A percentile compares a stretch with the other conserved stretches of the same genome.
Conservation (phyloP, 106 monocot species). For the Amphibolis antarctica region DNA sequence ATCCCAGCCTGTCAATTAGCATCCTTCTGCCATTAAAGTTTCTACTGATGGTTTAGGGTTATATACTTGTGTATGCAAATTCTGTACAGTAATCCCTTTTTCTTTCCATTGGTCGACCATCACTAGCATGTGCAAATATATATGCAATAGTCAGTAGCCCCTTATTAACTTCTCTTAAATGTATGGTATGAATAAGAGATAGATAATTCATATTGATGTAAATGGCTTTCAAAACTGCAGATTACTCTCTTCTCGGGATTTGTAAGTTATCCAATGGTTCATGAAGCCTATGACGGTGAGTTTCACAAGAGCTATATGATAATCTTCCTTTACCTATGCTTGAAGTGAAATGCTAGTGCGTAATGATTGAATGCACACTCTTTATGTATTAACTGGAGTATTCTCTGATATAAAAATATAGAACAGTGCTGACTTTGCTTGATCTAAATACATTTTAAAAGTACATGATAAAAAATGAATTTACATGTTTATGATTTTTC, state of each 20-base stretch:
- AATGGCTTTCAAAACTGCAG: conserved; percentile 25
- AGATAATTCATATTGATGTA: neutral
- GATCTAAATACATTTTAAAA: no score
- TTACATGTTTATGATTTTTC: neutral
- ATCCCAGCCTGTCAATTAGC: no score
- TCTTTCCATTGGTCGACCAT: no score
- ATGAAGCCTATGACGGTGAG: conserved; percentile 81
- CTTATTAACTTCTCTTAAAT: neutral
- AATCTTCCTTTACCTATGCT: conserved; percentile 2
- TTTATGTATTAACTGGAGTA: neutral
- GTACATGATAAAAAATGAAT: no score
- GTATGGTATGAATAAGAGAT: neutral
- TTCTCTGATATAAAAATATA: neutral
- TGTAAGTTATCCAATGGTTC: conserved; percentile 87
- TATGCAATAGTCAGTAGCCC: no score
- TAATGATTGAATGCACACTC: neutral
- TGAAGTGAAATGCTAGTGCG: neutral
- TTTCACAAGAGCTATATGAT: neutral
- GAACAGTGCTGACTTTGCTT: neutral
- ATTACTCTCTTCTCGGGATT: conserved; percentile 95
- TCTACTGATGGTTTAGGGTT: no score
- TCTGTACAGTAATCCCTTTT: no score
- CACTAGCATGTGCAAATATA: no score
- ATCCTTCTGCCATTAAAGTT: no score
- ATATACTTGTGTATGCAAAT: no score